Percentiles rank a stretch among this genome's conserved stretches.
phyloP scores from a whole-genome alignment of 768 basidiomycete genomes.

The Mycena olivaceomarginata region DNA sequence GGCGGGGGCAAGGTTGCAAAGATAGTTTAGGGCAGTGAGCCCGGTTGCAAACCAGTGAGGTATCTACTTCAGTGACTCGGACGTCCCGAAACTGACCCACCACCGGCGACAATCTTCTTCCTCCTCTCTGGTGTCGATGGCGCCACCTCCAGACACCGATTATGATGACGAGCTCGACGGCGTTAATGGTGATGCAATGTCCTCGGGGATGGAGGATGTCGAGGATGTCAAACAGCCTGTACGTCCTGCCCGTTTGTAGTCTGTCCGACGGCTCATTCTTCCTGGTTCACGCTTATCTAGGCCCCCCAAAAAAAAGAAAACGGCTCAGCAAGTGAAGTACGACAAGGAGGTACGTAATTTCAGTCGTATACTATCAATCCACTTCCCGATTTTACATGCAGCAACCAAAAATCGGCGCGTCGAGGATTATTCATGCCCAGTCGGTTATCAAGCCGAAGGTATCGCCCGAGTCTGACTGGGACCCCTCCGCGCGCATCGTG shows the following conservation, averaged over 20 bases:
- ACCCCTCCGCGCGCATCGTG: background rate
- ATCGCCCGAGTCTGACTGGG: background rate
- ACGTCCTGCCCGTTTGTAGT: background rate
- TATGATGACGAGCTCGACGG: background rate
- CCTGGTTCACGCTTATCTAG: background rate
- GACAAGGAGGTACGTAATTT: constrained; percentile 1
- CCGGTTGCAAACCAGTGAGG: too few relatives aligned
- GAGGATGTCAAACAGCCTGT: too few relatives aligned
- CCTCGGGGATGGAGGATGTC: background rate
- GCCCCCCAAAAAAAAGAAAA: background rate
- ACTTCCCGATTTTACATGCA: background rate
- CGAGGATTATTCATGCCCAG: background rate
- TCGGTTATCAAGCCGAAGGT: background rate
- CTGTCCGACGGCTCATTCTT: background rate
- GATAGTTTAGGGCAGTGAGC: too few relatives aligned
- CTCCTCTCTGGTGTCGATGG: background rate
- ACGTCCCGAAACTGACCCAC: too few relatives aligned
- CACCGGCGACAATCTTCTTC: background rate
- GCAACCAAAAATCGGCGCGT: background rate
- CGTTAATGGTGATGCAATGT: background rate
- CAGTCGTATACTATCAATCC: background rate
- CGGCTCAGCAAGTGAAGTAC: constrained; percentile 1
- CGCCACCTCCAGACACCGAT: background rate
- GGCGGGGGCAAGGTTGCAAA: too few relatives aligned
- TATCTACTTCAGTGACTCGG: too few relatives aligned